Evolutionary conservation across 345 rosid species (phyloP).

Genomic region (Acer campestre): DNA sequence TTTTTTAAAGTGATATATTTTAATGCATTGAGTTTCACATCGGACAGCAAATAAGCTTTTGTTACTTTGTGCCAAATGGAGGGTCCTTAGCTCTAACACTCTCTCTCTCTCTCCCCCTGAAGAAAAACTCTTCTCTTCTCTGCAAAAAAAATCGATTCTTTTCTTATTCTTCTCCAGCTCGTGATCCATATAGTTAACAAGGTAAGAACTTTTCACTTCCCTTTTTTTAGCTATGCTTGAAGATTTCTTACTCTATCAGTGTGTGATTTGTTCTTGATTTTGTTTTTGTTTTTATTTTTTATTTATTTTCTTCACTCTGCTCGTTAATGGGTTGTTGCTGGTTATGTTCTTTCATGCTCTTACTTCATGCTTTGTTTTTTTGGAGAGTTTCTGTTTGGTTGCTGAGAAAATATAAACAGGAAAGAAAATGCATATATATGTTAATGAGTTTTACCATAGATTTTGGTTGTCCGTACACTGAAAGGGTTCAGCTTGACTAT

Average conservation of each 20-base stretch:
- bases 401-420: slow-evolving; percentile 11
- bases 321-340: background rate
- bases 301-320: background rate
- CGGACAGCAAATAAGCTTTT: slow-evolving; percentile 44
- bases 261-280: background rate
- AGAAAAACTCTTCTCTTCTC: background rate
- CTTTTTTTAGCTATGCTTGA: background rate
- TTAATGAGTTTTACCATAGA: background rate
- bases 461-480: slow-evolving; percentile 15
- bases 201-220: slow-evolving; percentile 15
- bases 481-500: background rate
- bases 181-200: slow-evolving; percentile 16
- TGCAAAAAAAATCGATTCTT: slow-evolving; percentile 13
- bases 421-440: background rate
- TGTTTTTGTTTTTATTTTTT: background rate
- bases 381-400: slow-evolving; percentile 27
- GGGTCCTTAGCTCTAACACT: slow-evolving; percentile 41
- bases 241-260: background rate
- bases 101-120: slow-evolving; percentile 18
- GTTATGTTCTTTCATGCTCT: background rate
- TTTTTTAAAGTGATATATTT: slow-evolving; percentile 27
- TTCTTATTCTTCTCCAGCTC: slow-evolving; percentile 25
- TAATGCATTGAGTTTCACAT: slow-evolving; percentile 55
- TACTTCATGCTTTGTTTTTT: slow-evolving; percentile 2
- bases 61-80: slow-evolving; percentile 50